Base-by-base conservation (phyloP, 441 rosid genomes). In the Aleurites moluccanus region DNA sequence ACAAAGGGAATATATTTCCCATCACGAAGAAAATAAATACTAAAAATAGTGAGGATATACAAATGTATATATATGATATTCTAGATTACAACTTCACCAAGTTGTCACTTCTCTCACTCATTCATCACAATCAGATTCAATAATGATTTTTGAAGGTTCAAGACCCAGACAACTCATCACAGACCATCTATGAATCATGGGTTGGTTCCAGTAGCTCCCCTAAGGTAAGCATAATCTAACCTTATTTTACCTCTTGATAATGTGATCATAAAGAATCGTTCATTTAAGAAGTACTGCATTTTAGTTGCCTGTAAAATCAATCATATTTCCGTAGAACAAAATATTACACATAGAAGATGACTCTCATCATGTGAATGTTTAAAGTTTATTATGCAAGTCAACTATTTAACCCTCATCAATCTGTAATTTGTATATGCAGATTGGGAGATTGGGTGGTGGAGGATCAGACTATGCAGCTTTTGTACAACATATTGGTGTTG, bases 381-480 rank as follows among this genome's bases (percentile, higher is more conserved):
- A 13, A 47, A 79, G 60, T 64, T 76, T 21, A 38, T 57, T 11
- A 53, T 6, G 27, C 30, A 56, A 55, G 23, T 20, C 3, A 40
- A 55, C 57, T 62, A 53, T 63, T 49, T 27, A 27, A 72, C 45
- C 67, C 72, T 68, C 71, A 78, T 45, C 68, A 71, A 74, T 56
- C 68, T 63, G 30, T 35, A 20, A 62, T 65, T 64, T 69, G 78
- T 69, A 59, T 42, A 53, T 79, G 76, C 82, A 92, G 96, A 81
- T 90, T 42, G 90, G 81, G 14, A 85, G 98, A 81, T 55, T 92
- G 78, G 97, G 96, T 44, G 95, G 85, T 0, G 82, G 77, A 40
- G 91, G 92, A 71, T 89, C 98, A n/a, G 98, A 94, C 76, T 89
- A 85, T 64, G 91, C 92, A 73, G 83, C 97, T 75, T 92, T 94